Evolutionary conservation across 2,329 filamentous ascomycete genomes (phyloP).

Genomic region (Seiridium unicorne): DNA sequence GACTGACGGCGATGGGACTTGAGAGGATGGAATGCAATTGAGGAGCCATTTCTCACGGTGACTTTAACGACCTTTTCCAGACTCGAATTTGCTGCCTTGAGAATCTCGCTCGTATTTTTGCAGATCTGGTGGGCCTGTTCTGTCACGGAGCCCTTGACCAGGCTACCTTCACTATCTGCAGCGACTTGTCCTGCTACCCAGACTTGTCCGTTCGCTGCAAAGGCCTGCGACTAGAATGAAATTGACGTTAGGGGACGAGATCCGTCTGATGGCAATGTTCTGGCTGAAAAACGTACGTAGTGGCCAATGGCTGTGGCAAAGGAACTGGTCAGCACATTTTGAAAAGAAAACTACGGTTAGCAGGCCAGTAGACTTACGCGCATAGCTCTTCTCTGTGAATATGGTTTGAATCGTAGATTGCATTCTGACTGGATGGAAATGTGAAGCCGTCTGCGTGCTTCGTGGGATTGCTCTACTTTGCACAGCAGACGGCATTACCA

Average conservation of each 20-base stretch:
- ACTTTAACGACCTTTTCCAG: not conserved
- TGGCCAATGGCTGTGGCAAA: not conserved
- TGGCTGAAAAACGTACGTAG: not conserved
- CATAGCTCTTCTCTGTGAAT: not conserved
- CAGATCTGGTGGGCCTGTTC: conserved; percentile 4
- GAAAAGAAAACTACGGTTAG: not conserved
- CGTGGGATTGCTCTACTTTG: not conserved
- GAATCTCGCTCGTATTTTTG: not conserved
- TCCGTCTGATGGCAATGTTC: not conserved
- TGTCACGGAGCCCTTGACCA: not conserved
- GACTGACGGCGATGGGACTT: no score
- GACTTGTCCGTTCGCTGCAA: not conserved
- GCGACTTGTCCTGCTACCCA: conserved; percentile 1
- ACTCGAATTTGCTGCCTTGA: not conserved
- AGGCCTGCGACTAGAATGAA: not conserved
- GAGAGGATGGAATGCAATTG: not conserved
- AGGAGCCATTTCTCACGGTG: not conserved
- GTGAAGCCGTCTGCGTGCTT: not conserved
- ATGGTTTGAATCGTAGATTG: not conserved
- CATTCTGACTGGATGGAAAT: not conserved
- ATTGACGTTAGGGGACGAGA: not conserved
- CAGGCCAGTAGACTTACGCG: not conserved
- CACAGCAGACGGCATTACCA: not conserved
- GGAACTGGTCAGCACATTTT: not conserved
- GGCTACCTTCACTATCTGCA: not conserved